These are phyloP conservation scores for Drechslerella stenobrocha DNA, from an alignment of 2,329 filamentous ascomycete species.

Conservation along the genomic window DNA sequence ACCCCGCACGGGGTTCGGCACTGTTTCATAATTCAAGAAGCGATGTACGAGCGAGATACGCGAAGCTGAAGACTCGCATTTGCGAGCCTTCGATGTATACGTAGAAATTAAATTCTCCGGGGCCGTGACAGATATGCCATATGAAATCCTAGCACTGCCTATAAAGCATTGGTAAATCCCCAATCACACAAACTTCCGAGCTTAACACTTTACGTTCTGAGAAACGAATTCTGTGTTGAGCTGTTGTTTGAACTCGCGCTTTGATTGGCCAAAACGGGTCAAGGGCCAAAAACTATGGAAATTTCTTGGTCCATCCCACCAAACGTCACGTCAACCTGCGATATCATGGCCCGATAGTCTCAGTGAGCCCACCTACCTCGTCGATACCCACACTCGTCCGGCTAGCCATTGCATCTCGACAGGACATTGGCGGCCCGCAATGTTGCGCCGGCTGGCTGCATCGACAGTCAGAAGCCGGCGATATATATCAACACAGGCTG, in stretches of 20 bases:
- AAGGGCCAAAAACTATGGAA: constrained; percentile 17
- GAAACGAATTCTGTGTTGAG: constrained; percentile 13
- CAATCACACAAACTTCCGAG: not conserved
- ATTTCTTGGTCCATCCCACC: constrained; percentile 33
- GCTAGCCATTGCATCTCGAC: constrained; percentile 6
- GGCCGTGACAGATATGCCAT: no score
- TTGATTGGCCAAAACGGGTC: constrained; percentile 32
- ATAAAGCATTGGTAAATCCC: no score
- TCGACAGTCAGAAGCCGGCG: constrained; percentile 32
- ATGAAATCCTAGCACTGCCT: no score
- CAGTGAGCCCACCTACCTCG: constrained; percentile 4
- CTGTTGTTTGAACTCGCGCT: constrained; percentile 22
- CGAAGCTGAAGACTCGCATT: no score
- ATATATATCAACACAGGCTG: constrained; percentile 29
- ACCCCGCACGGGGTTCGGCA: no score
- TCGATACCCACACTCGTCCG: constrained; percentile 20
- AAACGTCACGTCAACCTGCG: constrained; percentile 2
- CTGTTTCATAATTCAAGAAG: not conserved
- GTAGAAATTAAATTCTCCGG: no score
- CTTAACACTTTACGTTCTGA: not conserved
- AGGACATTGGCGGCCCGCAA: constrained; percentile 20
- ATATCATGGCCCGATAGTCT: constrained; percentile 41
- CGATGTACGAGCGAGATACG: no score
- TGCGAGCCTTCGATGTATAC: no score
- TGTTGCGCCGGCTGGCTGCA: constrained; percentile 44